Evolutionary conservation across 805 yeast species (phyloP).

Genomic region (Lipomyces yamanashiensis): DNA sequence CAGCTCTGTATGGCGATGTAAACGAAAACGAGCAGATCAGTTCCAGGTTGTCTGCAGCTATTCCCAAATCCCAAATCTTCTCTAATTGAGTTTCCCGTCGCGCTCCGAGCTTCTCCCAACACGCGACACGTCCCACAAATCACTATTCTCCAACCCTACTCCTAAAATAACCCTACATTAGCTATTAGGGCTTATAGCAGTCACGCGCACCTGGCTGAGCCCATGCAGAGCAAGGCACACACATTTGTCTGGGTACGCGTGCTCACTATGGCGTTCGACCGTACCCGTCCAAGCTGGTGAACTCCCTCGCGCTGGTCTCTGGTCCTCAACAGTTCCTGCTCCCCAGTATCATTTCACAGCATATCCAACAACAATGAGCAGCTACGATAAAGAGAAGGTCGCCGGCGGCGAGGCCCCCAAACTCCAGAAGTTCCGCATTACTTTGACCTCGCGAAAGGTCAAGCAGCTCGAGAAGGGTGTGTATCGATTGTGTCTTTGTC

Average conservation of each 20-base stretch:
- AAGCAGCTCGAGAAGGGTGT: slow-evolving; percentile 85
- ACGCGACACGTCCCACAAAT: background rate
- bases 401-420: slow-evolving; percentile 36
- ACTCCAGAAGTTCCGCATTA: slow-evolving; percentile 96
- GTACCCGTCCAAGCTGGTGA: slow-evolving; percentile 4
- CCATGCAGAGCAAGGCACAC: background rate
- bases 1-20: background rate
- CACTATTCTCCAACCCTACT: slow-evolving; percentile 1
- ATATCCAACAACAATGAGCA: slow-evolving; percentile 30
- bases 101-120: slow-evolving; percentile 12
- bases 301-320: background rate
- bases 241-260: background rate
- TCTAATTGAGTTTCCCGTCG: background rate
- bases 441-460: slow-evolving; percentile 98
- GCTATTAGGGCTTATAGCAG: slow-evolving; percentile 5
- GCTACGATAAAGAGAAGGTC: slow-evolving; percentile 51
- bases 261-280: background rate
- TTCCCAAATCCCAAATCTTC: background rate
- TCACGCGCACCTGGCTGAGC: background rate
- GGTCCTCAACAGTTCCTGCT: background rate
- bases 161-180: background rate
- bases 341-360: slow-evolving; percentile 1
- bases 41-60: background rate
- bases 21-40: background rate
- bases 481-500: slow-evolving; percentile 20